phyloP scores from a whole-genome alignment of 2,329 filamentous ascomycete species.

The Apiospora marii region DNA sequence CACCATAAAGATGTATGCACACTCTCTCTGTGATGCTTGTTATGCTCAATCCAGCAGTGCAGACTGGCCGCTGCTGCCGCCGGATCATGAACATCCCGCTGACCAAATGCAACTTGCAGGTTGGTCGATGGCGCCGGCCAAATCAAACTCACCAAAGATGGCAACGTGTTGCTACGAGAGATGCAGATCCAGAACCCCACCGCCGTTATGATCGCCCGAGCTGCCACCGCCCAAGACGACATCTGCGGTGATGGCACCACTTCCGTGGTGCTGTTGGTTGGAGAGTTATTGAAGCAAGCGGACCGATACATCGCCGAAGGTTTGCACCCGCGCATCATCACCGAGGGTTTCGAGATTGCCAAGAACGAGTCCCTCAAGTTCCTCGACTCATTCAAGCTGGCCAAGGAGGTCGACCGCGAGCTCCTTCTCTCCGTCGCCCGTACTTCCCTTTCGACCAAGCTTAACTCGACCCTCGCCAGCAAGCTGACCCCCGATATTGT shows the following conservation, averaged over 20 bases:
- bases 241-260: slow-evolving; percentile 98
- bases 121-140: slow-evolving; percentile 75
- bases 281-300: slow-evolving; percentile 97
- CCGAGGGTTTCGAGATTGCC: slow-evolving; percentile 96
- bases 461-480: slow-evolving; percentile 87
- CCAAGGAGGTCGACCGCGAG: slow-evolving; percentile 89
- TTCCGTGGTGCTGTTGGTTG: slow-evolving; percentile 92
- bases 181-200: slow-evolving; percentile 99
- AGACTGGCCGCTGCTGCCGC: neutral
- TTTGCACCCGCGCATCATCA: slow-evolving; percentile 95
- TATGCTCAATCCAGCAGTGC: neutral
- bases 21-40: slow-evolving; percentile 24
- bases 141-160: slow-evolving; percentile 98
- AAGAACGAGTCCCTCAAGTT: slow-evolving; percentile 96
- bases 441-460: slow-evolving; percentile 94
- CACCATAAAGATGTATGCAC: slow-evolving; percentile 88
- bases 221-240: slow-evolving; percentile 96
- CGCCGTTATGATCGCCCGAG: slow-evolving; percentile 82
- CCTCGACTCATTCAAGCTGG: slow-evolving; percentile 91
- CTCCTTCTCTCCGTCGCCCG: slow-evolving; percentile 91
- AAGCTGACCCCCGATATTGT: slow-evolving; percentile 95
- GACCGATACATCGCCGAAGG: slow-evolving; percentile 96
- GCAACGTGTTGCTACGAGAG: slow-evolving; percentile 81
- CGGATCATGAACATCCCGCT: neutral
- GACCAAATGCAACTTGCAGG: slow-evolving; percentile 47